phyloP scores from a whole-genome alignment of 1,284 basidiomycete species.

The Ustilago trichophora region DNA sequence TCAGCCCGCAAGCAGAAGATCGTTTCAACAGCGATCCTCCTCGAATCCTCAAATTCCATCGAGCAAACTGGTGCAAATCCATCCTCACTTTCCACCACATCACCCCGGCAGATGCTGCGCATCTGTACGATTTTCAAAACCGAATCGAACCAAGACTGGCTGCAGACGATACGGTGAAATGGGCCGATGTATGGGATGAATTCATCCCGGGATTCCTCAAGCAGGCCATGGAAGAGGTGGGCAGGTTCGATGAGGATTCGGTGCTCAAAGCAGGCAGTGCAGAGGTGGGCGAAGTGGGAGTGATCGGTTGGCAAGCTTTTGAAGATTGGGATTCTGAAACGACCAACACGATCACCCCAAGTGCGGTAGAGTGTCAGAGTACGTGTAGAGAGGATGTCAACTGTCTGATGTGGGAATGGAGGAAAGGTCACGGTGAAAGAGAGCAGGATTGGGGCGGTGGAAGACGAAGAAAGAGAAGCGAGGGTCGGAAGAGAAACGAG shows the following conservation, averaged over 20 bases:
- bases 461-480: not conserved
- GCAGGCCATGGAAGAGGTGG: slow-evolving; percentile 1
- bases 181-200: slow-evolving; percentile 39
- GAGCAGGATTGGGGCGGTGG: not conserved
- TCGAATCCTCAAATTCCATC: slow-evolving; percentile 16
- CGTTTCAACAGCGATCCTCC: slow-evolving; percentile 38
- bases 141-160: slow-evolving; percentile 20
- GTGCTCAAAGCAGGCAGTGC: not conserved
- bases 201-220: slow-evolving; percentile 22
- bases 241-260: not conserved
- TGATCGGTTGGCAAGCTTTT: slow-evolving; percentile 30
- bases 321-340: slow-evolving; percentile 35
- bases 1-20: slow-evolving; percentile 12
- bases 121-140: slow-evolving; percentile 34
- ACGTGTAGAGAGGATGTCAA: not conserved
- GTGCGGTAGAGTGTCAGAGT: slow-evolving; percentile 8
- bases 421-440: not conserved
- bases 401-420: slow-evolving; percentile 39
- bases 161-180: slow-evolving; percentile 2
- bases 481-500: too few relatives aligned
- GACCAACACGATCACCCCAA: not conserved
- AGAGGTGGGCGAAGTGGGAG: slow-evolving; percentile 13
- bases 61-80: slow-evolving; percentile 27
- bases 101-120: slow-evolving; percentile 17
- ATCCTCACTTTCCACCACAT: slow-evolving; percentile 49